Evolutionary conservation across 1,284 basidiomycete genomes (phyloP).

Genomic region (Boletellus deceptivus): DNA sequence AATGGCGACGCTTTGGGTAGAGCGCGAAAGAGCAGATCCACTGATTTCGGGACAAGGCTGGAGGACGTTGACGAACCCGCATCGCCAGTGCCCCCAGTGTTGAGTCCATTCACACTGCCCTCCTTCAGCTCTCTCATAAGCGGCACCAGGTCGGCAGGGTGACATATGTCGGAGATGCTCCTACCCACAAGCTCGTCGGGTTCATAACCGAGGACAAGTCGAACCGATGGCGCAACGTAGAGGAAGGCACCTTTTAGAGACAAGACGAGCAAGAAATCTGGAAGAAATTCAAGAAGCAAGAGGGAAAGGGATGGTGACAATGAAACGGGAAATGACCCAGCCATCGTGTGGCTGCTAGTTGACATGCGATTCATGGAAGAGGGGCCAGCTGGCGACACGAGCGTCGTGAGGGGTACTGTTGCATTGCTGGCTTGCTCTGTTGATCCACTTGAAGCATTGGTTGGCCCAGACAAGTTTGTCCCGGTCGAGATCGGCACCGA

Average conservation of each 20-base stretch:
- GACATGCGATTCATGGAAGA: conserved; percentile 16
- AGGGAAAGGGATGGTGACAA: conserved; percentile 47
- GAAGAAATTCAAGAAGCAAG: conserved; percentile 64
- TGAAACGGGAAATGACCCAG: conserved; percentile 37
- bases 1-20: conserved; percentile 45
- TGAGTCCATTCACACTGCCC: conserved; percentile 42
- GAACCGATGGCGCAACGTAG: conserved; percentile 85
- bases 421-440: conserved; percentile 12
- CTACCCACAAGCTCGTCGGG: conserved; percentile 81
- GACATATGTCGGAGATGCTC: conserved; percentile 76
- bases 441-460: conserved; percentile 13
- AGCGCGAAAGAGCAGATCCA: conserved; percentile 79
- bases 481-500: conserved; percentile 37
- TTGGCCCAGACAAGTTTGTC: conserved; percentile 30
- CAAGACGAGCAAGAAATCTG: conserved; percentile 87
- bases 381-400: conserved; percentile 11
- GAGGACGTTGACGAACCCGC: conserved; percentile 7
- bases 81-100: conserved; percentile 15
- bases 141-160: conserved; percentile 87
- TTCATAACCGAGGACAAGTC: conserved; percentile 74
- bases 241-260: conserved; percentile 93
- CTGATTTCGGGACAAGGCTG: conserved; percentile 37
- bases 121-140: conserved; percentile 94
- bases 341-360: conserved; percentile 1
- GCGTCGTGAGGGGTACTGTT: conserved; percentile 21